Base-by-base conservation (phyloP, 2,329 filamentous ascomycete species). In the Fusarium falciforme region DNA sequence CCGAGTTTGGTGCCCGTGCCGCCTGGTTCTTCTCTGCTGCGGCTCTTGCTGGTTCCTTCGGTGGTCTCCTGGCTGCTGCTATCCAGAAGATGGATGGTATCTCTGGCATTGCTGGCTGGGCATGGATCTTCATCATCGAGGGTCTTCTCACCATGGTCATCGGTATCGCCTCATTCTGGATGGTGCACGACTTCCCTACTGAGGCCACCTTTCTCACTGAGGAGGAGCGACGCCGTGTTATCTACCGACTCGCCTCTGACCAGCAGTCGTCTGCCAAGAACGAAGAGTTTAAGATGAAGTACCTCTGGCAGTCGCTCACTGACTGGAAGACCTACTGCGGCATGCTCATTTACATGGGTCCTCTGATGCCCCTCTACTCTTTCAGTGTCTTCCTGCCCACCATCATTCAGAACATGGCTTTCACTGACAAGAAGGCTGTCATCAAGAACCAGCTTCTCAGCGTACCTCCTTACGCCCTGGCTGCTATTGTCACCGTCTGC, bases 241-340 rank as follows among this genome's bases (percentile, higher is more conserved):
- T 94, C n/a, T 87, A 90, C 6, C 90, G 94, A 4, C 86, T 97
- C 11, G 89, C 89, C 58, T 81, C 85, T 6, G 94, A 97, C 80
- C 87, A 93, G 75, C 94, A 97, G 81, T 87, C 89, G 11, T 93
- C 90, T n/a, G 93, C 93, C 2, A 87, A 91, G 71, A 90, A 93
- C 73, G 94, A 97, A 80, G 86, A 91, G 12, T 96, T 95, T 84
- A 90, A 92, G 74, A 90, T 90, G 85, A 83, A 85, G 5, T 95
- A 94, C 80, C 87, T 96, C 68, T 94, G 90, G 88, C 88, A 89
- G 14, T 91, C 91, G 8, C 76, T 96, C 20, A 92, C 88, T 67
- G 94, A 97, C 79, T 97, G 93, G 92, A 97, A 97, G 85, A 97
- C 93, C 22, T 96, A 91, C 83, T 85, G 88, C 2, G 92, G 90